Base-by-base conservation (phyloP, 2,329 filamentous ascomycete genomes). In the Malbranchea zuffiana region DNA sequence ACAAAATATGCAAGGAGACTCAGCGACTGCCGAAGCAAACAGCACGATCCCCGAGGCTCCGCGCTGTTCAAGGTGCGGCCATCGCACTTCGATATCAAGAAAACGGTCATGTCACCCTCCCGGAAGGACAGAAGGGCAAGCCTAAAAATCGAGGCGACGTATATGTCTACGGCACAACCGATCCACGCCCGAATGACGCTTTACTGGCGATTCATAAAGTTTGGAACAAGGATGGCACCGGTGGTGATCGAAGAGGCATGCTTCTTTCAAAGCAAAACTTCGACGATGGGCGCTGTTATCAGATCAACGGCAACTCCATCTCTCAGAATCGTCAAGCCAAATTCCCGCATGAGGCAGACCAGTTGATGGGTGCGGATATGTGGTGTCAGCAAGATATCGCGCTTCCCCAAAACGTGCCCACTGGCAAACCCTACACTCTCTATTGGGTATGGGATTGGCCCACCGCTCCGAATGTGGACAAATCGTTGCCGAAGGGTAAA, bases 371-470 rank as follows among this genome's bases (percentile, higher is more conserved):
- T 17, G 60, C 61, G 30, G 74, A 80, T 49, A 66, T 87, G 34
- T 78, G 71, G 65, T 96, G 90, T 62, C 87, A 95, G 59, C 78
- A 78, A 23, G 78, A 90, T 52, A 65, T 95, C 32, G 69, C 78
- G 51, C 65, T 98, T 10, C 90, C 90, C 0, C 53, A 66, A 4
- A 72, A 81, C 48, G 65, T 75, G 31, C 59, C 70, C n/a, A 57
- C 67, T 6, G 75, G 76, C 29, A 72, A 77, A 19, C 69, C 71
- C 18, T 83, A 87, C 56, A 88, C 85, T 3, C 62, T 94, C 35
- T 93, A 94, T 67, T 96, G 88, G 88, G 80, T 95, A 30, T 96
- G 90, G 90, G 81, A 93, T 59, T 98, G 86, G 84, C 79, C 80
- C 2, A 78, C 74, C 10, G 66, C 46, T n/a, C 51, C 60, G 7